A percentile compares a stretch with the other conserved stretches of the same genome.
phyloP scores from a whole-genome alignment of 2,329 filamentous ascomycete genomes.

The Monilinia aucupariae region DNA sequence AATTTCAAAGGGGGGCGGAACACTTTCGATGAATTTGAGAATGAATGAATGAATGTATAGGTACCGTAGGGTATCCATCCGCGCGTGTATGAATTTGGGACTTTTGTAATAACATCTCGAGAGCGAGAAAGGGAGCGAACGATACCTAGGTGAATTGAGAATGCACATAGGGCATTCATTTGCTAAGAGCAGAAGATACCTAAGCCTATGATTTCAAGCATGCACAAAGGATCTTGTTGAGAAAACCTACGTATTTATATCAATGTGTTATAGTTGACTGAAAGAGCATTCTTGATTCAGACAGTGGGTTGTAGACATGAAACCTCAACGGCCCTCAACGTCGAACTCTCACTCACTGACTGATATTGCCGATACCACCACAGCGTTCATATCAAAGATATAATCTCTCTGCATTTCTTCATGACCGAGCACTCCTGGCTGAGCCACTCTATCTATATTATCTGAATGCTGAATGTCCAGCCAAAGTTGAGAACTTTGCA shows the following conservation, averaged over 20 bases:
- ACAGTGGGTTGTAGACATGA: not conserved
- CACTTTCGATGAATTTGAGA: not conserved
- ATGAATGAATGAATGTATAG: not conserved
- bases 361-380: not conserved
- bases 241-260: not conserved
- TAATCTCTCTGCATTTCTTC: too few relatives aligned
- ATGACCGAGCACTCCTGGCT: too few relatives aligned
- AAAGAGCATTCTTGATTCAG: not conserved
- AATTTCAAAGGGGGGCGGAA: not conserved
- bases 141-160: not conserved
- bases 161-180: not conserved
- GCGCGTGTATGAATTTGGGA: not conserved
- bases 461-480: too few relatives aligned
- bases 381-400: too few relatives aligned
- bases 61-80: not conserved
- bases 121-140: not conserved
- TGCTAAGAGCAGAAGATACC: not conserved
- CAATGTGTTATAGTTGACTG: not conserved
- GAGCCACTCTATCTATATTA: too few relatives aligned
- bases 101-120: conserved; percentile 11
- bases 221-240: not conserved
- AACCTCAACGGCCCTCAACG: not conserved
- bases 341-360: not conserved
- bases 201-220: not conserved
- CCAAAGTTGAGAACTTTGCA: too few relatives aligned